phyloP scores from a whole-genome alignment of 2,329 filamentous ascomycete species.

The Talaromyces sp. region DNA sequence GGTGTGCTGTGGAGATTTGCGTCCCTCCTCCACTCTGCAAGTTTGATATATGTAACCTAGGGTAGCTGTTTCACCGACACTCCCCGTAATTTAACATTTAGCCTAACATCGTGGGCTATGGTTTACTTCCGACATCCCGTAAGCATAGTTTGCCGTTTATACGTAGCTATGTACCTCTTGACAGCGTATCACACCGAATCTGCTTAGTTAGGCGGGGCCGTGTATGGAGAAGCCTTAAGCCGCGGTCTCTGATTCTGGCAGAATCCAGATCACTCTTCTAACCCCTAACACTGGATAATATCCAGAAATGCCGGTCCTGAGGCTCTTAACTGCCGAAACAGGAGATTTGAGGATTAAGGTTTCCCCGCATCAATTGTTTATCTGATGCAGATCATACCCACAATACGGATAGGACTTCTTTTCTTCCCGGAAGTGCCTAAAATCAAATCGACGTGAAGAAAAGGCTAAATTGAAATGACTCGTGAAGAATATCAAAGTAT shows the following conservation, averaged over 20 bases:
- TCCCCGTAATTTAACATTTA: constrained; percentile 1
- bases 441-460: background rate
- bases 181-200: background rate
- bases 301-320: background rate
- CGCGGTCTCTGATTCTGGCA: background rate
- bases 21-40: no score
- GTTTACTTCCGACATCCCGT: constrained; percentile 6
- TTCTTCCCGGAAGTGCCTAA: background rate
- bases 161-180: background rate
- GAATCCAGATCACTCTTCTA: background rate
- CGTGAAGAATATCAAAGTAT: background rate
- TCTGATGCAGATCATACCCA: constrained; percentile 2
- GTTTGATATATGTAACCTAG: background rate
- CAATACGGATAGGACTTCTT: background rate
- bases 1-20: no score
- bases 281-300: background rate
- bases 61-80: constrained; percentile 5
- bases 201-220: no score
- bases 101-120: background rate
- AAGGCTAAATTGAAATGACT: background rate
- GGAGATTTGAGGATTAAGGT: constrained; percentile 5
- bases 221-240: background rate
- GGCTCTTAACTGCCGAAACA: background rate
- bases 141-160: background rate
- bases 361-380: constrained; percentile 1